Conservation (phyloP, 2,329 filamentous ascomycete species). For the Pseudogymnoascus sp. region DNA sequence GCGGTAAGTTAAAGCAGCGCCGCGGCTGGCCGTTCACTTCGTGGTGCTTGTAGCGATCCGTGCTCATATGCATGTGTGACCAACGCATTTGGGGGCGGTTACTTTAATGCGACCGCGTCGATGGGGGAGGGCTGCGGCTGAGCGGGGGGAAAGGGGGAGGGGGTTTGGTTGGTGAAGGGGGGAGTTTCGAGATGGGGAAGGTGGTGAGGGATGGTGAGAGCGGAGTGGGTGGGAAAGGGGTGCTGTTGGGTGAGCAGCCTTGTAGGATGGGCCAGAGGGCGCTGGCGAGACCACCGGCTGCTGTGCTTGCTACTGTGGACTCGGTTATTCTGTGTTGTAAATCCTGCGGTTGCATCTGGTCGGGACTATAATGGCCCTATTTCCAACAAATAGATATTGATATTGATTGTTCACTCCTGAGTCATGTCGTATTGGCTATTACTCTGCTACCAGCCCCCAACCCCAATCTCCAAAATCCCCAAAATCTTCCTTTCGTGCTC, state of each 20-base stretch:
- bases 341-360: not conserved
- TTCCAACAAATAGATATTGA: not conserved
- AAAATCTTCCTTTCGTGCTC: not conserved
- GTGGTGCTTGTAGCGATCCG: not conserved
- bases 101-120: not conserved
- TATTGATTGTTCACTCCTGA: not conserved
- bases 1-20: not conserved
- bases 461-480: not conserved
- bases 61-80: not conserved
- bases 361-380: not conserved
- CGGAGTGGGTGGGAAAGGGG: not conserved
- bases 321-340: not conserved
- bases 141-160: not conserved
- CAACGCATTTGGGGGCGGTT: not conserved
- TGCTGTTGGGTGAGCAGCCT: not conserved
- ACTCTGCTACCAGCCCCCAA: not conserved
- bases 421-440: not conserved
- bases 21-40: not conserved
- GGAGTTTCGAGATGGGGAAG: not conserved
- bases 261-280: not conserved
- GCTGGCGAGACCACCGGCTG: not conserved
- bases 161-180: not conserved
- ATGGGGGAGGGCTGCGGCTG: not conserved
- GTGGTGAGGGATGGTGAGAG: too few species aligned
- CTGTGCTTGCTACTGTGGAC: not conserved